Evolutionary conservation across 1,139 yeast species (phyloP), one percentile per base, ranked within the genome.

Genomic region (Yamadazyma aaseri): DNA sequence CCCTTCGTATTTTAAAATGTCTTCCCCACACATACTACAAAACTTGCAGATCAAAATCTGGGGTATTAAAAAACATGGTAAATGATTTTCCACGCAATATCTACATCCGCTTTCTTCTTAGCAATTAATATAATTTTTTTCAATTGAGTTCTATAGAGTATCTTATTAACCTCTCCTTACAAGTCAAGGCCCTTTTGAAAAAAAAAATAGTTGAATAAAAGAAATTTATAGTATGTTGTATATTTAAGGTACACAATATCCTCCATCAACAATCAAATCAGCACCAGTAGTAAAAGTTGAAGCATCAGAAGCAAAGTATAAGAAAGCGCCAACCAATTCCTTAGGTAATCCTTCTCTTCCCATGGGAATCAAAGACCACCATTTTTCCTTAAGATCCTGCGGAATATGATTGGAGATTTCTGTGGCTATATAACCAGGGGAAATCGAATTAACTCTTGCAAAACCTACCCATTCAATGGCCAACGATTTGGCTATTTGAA

Each of bases 401-500:
- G 55, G 52, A 20, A 72, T 42, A 2, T 56, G 58, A 17, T 54
- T 56, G 17, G 73, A 72, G 65, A 76, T 60, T 39, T 73, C 74
- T 3, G 81, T 75, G 20, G 54, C 54, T 35, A 76, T 63, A 41
- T 71, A 75, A 1, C 81, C 81, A 2, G 81, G 81, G 15, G 76
- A 75, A 34, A 76, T 65, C 4, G 73, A 64, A 47, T 76, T 76
- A 33, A 75, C 78, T 39, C 65, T 60, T 40, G 74, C 68, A 2
- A 79, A 79, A 35, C 59, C 55, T 11, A 56, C 38, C 79, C 79
- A 75, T 44, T 76, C 80, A 42, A 71, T 72, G 1, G 79, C 65
- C 24, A 73, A 51, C 2, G 72, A 64, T 46, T 66, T 67, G n/a
- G 76, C 68, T 32, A 75, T 55, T 29, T 60, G 65, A 29, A 61